phyloP scores from a whole-genome alignment of 2,329 filamentous ascomycete species.

The Aspergillus sojae region DNA sequence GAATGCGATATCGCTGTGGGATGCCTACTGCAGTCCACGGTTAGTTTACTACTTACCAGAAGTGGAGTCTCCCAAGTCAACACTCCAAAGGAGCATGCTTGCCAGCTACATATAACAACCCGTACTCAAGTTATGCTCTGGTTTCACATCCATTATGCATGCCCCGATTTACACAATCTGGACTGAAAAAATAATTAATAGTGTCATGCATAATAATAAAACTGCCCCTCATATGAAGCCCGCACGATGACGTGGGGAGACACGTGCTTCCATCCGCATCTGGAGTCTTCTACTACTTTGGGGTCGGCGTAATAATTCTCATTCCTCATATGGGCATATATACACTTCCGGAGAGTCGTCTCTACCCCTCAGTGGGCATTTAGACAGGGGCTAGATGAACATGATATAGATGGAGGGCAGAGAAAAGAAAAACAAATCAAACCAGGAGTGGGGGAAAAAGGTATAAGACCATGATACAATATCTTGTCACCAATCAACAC shows the following conservation, averaged over 20 bases:
- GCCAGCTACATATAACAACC: neutral
- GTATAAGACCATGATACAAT: neutral
- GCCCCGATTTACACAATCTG: neutral
- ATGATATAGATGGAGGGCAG: neutral
- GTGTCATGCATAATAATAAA: too few relatives aligned
- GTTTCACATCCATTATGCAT: neutral
- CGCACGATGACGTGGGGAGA: constrained; percentile 19
- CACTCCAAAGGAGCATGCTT: neutral
- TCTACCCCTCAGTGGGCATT: constrained; percentile 1
- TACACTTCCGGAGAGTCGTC: constrained; percentile 13
- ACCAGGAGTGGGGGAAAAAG: neutral
- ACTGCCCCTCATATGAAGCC: neutral
- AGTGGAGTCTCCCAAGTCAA: neutral
- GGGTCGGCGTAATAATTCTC: neutral
- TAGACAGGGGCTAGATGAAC: neutral
- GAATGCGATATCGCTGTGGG: neutral
- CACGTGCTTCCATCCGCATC: constrained; percentile 25
- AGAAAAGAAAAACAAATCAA: neutral
- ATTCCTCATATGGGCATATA: constrained; percentile 1
- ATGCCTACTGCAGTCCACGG: neutral
- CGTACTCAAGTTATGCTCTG: neutral
- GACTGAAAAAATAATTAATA: too few relatives aligned
- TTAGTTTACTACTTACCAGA: neutral
- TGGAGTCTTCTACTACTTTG: constrained; percentile 10
- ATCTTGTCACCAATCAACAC: too few relatives aligned